Percentiles rank a stretch among this genome's conserved stretches.
phyloP scores from a whole-genome alignment of 345 rosid genomes.

The Mallotus nudiflorus region DNA sequence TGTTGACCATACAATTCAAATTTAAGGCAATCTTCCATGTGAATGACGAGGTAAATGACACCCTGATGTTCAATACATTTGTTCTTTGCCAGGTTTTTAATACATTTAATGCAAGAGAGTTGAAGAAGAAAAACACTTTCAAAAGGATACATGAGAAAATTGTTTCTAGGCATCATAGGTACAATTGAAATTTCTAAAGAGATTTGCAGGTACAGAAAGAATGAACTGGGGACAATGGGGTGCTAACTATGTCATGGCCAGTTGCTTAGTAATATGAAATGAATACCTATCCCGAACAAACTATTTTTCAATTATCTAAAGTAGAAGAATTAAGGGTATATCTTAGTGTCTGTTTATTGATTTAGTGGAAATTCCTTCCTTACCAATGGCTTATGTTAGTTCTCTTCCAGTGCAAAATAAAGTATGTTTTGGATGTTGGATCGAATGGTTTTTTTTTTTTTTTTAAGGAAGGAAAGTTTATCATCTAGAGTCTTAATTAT shows the following conservation, averaged over 20 bases:
- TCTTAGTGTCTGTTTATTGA: no score
- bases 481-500: no score
- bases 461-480: no score
- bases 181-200: constrained; percentile 62
- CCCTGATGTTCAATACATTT: no score
- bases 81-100: constrained; percentile 76
- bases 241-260: constrained; percentile 55
- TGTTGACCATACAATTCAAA: no score
- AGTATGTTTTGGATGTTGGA: no score
- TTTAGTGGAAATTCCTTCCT: no score
- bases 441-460: no score
- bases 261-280: constrained; percentile 63
- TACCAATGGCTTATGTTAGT: no score
- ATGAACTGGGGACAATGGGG: constrained; percentile 67
- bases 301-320: constrained; percentile 50
- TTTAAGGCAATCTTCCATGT: no score
- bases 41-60: no score
- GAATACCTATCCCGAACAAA: constrained; percentile 49
- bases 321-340: constrained; percentile 12
- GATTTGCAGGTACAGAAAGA: constrained; percentile 69
- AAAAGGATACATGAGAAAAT: constrained; percentile 52
- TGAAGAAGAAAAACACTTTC: constrained; percentile 65
- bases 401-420: no score
- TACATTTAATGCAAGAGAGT: constrained; percentile 67
- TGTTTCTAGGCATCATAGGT: constrained; percentile 53